Conservation (phyloP, 768 basidiomycete genomes). For the Mycena epipterygia region DNA sequence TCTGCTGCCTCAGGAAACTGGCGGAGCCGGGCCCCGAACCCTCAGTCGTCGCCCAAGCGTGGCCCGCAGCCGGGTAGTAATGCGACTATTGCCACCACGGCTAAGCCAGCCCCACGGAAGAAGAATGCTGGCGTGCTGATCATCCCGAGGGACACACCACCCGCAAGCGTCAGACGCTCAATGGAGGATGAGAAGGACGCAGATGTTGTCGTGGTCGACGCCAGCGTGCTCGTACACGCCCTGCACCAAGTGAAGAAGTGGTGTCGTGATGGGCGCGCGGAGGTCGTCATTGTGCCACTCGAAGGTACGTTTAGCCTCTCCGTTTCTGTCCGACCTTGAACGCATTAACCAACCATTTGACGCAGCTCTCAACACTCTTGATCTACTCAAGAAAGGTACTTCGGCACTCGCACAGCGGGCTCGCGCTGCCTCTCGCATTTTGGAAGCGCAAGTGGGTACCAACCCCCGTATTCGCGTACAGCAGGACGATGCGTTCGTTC, state of each 20-base stretch:
- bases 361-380: slow-evolving; percentile 89
- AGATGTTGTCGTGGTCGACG: slow-evolving; percentile 83
- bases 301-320: slow-evolving; percentile 78
- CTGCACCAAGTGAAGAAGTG: slow-evolving; percentile 86
- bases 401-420: slow-evolving; percentile 84
- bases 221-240: slow-evolving; percentile 85
- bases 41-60: slow-evolving; percentile 41
- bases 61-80: slow-evolving; percentile 49
- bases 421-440: slow-evolving; percentile 87
- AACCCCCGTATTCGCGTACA: slow-evolving; percentile 88
- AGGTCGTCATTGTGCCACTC: slow-evolving; percentile 86
- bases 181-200: slow-evolving; percentile 68
- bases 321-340: not conserved
- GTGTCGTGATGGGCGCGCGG: slow-evolving; percentile 82
- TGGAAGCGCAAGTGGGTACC: slow-evolving; percentile 89
- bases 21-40: slow-evolving; percentile 56
- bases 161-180: slow-evolving; percentile 30
- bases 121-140: slow-evolving; percentile 33
- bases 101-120: slow-evolving; percentile 34
- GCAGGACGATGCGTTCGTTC: slow-evolving; percentile 84
- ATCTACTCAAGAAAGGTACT: slow-evolving; percentile 92
- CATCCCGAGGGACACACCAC: slow-evolving; percentile 34
- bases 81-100: slow-evolving; percentile 29
- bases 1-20: slow-evolving; percentile 73
- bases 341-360: not conserved